Evolutionary conservation across 225 moss, liverwort and hornwort genomes (phyloP).

Genomic region (Antitrichia curtipendula): DNA sequence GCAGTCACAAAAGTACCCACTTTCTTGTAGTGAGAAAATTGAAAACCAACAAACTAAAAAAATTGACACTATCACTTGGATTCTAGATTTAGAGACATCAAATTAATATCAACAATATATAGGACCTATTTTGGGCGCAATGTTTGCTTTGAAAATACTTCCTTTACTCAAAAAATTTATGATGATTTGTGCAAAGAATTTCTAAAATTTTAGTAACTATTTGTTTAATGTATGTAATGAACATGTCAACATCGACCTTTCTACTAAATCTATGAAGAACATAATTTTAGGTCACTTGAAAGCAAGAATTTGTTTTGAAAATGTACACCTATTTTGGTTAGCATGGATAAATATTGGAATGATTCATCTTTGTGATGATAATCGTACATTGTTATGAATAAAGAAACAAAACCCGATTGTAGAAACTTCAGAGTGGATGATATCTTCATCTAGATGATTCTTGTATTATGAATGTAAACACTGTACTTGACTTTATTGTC

Average conservation of each 20-base stretch:
- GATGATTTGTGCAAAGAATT: neutral
- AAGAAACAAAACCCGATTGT: neutral
- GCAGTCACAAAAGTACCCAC: too few relatives aligned
- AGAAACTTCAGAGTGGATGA: neutral
- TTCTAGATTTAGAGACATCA: neutral
- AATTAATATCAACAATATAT: neutral
- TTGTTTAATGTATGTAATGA: neutral
- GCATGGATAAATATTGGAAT: neutral
- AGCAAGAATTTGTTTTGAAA: neutral
- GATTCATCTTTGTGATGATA: neutral
- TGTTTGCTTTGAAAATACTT: neutral
- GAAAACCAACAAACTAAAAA: too few relatives aligned
- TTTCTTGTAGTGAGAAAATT: too few relatives aligned
- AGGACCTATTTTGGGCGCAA: too few relatives aligned
- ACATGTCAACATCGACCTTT: neutral
- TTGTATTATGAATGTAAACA: too few relatives aligned
- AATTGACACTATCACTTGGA: neutral
- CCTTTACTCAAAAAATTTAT: neutral
- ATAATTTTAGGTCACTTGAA: neutral
- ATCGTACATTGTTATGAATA: neutral
- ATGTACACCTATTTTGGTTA: neutral
- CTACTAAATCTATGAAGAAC: neutral
- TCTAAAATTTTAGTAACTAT: rapidly evolving
- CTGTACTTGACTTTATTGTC: too few relatives aligned
- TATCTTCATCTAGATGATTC: neutral